Base-by-base conservation (phyloP, 1,139 yeast species). In the Sugiyamaella castrensis region DNA sequence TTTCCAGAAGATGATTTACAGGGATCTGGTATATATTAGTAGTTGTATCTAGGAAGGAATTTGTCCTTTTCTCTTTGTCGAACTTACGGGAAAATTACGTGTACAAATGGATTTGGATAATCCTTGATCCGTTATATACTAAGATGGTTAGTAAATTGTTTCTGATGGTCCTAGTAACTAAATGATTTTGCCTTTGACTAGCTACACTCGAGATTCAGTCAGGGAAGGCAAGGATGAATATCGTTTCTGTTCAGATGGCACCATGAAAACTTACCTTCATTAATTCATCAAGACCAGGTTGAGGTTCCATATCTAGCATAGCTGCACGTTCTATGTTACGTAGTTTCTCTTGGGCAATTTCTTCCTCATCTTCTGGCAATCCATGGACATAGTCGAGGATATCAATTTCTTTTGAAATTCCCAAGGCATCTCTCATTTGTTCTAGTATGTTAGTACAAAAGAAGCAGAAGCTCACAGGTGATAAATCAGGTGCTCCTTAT, bases 291-390 rank as follows among this genome's bases (percentile, higher is more conserved):
- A 70, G 53, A 1, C 73, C 73, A 40, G 74, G 73, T 52, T 79
- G 82, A 1, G 84, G 81, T 40, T 62, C 66, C 81, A 81, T 81
- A 50, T 73, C 71, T 6, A 66, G 59, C 87, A 81, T 81, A 1
- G 85, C 84, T 34, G 68, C 66, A 19, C 73, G 67, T 58, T 81
- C 87, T 16, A 82, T 79, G 1, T 54, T 64, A 30, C 72, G 69
- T n/a, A 82, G 69, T 47, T 70, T 71, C 12, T 60, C 61, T 29
- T 76, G 74, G 0, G 85, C 85, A 16, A 50, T 59, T 46, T 66
- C 72, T 29, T 73, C 72, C 37, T 69, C 73, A 2, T 62, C 57
- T 0, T 66, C 65, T 3, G 75, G 66, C 19, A 80, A 62, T 1
- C 71, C 59, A 27, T 71, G 74, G 8, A 82, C 72, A 56, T 73